Evolutionary conservation across 306 rosid species (phyloP).

Genomic region (Arachis hypogaea): DNA sequence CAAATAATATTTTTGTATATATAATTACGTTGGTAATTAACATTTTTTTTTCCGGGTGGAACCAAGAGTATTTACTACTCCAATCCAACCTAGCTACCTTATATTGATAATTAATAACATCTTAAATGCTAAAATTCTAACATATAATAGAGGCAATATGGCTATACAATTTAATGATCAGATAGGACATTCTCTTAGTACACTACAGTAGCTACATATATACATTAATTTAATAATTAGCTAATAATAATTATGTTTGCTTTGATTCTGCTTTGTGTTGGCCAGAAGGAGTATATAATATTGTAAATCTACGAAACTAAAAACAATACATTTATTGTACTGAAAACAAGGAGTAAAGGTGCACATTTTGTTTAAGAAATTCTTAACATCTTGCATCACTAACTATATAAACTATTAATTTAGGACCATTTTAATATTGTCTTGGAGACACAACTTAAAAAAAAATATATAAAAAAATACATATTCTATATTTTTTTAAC

Average conservation of each 20-base stretch:
- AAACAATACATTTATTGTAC: constrained; percentile 1
- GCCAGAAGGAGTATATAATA: background rate
- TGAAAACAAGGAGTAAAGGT: constrained; percentile 39
- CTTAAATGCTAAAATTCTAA: background rate
- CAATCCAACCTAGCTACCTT: too few relatives aligned
- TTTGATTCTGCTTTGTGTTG: background rate
- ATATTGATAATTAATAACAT: background rate
- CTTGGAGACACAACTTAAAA: too few relatives aligned
- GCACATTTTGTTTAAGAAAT: background rate
- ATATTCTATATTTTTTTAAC: too few relatives aligned
- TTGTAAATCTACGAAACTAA: background rate
- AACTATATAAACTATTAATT: background rate
- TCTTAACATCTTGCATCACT: background rate
- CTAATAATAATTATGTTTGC: constrained; percentile 8
- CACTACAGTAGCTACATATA: too few relatives aligned
- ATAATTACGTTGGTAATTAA: too few relatives aligned
- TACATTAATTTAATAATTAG: background rate
- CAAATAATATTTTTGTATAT: too few relatives aligned
- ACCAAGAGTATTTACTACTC: too few relatives aligned
- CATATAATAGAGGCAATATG: background rate
- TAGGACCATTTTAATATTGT: too few relatives aligned
- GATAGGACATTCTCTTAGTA: background rate
- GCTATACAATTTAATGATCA: background rate
- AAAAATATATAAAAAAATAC: too few relatives aligned
- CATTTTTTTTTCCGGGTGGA: too few relatives aligned